phyloP scores from a whole-genome alignment of 805 yeast genomes.

The Pichia scutulata region DNA sequence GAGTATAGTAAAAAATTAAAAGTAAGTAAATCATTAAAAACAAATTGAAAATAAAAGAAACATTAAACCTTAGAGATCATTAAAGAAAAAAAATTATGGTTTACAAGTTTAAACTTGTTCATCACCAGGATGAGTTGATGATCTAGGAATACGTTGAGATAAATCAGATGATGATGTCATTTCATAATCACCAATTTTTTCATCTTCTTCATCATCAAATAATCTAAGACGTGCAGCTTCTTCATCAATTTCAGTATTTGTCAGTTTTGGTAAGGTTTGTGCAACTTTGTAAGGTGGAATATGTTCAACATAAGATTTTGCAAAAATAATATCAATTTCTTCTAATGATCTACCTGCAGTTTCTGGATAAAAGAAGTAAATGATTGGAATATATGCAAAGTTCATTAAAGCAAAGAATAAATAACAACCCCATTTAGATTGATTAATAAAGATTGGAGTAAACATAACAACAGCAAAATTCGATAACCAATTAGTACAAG shows the following conservation, averaged over 20 bases:
- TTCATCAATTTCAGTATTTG: conserved; percentile 49
- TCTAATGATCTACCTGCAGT: conserved; percentile 71
- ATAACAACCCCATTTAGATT: conserved; percentile 58
- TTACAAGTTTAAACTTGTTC: not conserved
- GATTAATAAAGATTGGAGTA: conserved; percentile 48
- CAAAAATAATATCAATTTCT: conserved; percentile 65
- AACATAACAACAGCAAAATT: conserved; percentile 65
- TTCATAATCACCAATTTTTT: not conserved
- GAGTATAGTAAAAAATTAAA: not conserved
- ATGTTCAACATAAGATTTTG: conserved; percentile 50
- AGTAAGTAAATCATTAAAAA: not conserved
- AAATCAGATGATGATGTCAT: not conserved
- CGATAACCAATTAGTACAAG: conserved; percentile 63
- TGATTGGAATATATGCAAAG: conserved; percentile 52
- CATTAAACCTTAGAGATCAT: not conserved
- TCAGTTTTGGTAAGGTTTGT: conserved; percentile 49
- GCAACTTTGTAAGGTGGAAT: conserved; percentile 60
- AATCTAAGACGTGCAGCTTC: conserved; percentile 55
- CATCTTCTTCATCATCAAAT: conserved; percentile 18
- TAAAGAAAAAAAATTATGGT: not conserved
- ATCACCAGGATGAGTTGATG: not conserved
- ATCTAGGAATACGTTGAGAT: not conserved
- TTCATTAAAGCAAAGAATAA: conserved; percentile 62
- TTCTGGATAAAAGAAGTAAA: conserved; percentile 67
- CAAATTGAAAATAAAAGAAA: not conserved